Conservation (phyloP, 1,284 basidiomycete species). For the Schizophyllum amplum region DNA sequence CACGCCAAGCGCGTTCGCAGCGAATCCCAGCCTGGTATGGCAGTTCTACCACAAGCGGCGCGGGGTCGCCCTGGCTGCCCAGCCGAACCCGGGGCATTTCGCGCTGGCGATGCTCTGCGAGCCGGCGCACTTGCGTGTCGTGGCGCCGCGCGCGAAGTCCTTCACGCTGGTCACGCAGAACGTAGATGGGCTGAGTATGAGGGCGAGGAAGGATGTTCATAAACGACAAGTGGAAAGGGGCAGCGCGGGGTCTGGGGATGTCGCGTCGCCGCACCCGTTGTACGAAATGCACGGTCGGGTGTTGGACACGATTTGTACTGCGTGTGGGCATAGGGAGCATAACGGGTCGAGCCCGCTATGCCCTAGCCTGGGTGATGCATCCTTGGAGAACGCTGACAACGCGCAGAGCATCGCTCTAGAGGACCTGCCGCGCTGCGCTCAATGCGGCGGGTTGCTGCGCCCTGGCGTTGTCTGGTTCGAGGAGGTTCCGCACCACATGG, state of each 20-base stretch:
- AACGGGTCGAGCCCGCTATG: constrained; percentile 43
- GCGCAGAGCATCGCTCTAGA: constrained; percentile 36
- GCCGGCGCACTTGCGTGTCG: constrained; percentile 23
- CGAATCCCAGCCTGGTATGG: constrained; percentile 51
- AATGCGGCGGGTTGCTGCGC: constrained; percentile 42
- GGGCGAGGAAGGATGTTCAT: constrained; percentile 23
- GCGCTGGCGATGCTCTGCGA: constrained; percentile 42
- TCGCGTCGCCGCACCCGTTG: constrained; percentile 20
- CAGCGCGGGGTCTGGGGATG: constrained; percentile 12
- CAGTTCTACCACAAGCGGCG: constrained; percentile 65
- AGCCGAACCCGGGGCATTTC: constrained; percentile 51
- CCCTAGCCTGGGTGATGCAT: constrained; percentile 41
- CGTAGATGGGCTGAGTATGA: constrained; percentile 49
- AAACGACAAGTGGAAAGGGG: neutral
- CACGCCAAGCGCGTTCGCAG: constrained; percentile 46
- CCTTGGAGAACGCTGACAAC: too few species aligned
- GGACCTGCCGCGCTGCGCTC: constrained; percentile 43
- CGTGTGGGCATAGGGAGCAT: constrained; percentile 33
- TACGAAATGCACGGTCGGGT: constrained; percentile 63
- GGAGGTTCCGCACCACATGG: constrained; percentile 39
- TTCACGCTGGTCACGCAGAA: constrained; percentile 59
- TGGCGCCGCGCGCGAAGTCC: constrained; percentile 33
- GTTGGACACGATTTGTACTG: constrained; percentile 47
- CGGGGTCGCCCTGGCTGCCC: constrained; percentile 32
- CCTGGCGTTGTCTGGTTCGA: constrained; percentile 67